phyloP scores from a whole-genome alignment of 129 eudicot genomes.

The Smallanthus sonchifolius region DNA sequence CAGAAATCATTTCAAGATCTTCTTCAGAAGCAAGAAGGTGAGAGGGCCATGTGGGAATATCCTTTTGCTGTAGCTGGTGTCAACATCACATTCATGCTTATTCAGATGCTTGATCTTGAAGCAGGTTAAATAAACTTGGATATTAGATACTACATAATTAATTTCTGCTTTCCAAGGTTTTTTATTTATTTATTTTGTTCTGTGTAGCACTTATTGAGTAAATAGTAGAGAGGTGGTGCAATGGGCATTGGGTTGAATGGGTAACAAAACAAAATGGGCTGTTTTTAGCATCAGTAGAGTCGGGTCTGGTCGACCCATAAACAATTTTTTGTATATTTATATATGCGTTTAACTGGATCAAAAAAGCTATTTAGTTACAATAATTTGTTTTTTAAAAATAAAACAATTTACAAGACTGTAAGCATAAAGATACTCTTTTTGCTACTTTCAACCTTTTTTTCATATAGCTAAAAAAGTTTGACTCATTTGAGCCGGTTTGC shows the following conservation, averaged over 20 bases:
- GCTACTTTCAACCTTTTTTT: not conserved
- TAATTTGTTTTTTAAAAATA: not conserved
- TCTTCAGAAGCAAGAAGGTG: slow-evolving; percentile 90
- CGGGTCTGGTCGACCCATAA: not conserved
- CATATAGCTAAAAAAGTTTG: not conserved
- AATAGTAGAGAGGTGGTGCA: not conserved
- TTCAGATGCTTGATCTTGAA: slow-evolving; percentile 98
- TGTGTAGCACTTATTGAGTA: not conserved
- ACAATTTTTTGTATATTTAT: not conserved
- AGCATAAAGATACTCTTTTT: not conserved
- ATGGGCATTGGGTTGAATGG: not conserved
- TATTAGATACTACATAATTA: not conserved
- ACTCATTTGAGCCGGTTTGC: not conserved
- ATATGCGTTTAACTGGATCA: not conserved
- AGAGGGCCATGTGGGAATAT: slow-evolving; percentile 92
- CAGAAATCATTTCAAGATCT: slow-evolving; percentile 97
- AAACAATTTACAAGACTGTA: not conserved
- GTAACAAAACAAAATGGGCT: not conserved
- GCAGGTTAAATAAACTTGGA: slow-evolving; percentile 45
- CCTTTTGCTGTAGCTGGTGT: slow-evolving; percentile 99
- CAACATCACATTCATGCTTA: slow-evolving; percentile 95
- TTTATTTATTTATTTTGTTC: not conserved
- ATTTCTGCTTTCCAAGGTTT: not conserved
- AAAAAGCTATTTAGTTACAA: not conserved
- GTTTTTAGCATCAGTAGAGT: not conserved